phyloP scores from a whole-genome alignment of 2,329 filamentous ascomycete genomes.

The Cercospora beticola region DNA sequence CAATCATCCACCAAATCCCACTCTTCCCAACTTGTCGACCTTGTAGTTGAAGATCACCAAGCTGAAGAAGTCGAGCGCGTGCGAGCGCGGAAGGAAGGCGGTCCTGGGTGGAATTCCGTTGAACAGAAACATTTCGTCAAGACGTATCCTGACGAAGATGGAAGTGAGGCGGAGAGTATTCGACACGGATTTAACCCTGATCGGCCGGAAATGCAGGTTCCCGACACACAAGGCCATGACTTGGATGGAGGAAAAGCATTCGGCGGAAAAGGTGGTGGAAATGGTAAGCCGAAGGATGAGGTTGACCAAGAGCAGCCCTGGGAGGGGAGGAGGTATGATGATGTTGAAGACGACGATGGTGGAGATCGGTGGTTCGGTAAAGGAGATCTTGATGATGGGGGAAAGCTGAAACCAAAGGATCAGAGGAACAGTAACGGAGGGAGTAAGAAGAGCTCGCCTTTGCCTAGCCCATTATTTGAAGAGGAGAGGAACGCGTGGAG shows the following conservation, averaged over 20 bases:
- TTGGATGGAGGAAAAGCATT: slow-evolving; percentile 34
- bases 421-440: slow-evolving; percentile 2
- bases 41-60: slow-evolving; percentile 64
- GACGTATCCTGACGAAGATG: slow-evolving; percentile 49
- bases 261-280: slow-evolving; percentile 42
- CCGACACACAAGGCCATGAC: slow-evolving; percentile 45
- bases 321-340: slow-evolving; percentile 31
- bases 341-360: slow-evolving; percentile 5
- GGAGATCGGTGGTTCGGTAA: slow-evolving; percentile 28
- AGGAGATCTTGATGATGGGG: slow-evolving; percentile 20
- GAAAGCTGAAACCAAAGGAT: slow-evolving; percentile 10
- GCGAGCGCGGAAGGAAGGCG: slow-evolving; percentile 62
- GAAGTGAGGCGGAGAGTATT: slow-evolving; percentile 48
- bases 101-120: slow-evolving; percentile 59
- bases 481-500: slow-evolving; percentile 33
- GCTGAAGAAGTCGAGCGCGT: slow-evolving; percentile 63
- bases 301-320: slow-evolving; percentile 34
- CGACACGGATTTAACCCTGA: slow-evolving; percentile 57
- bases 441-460: slow-evolving; percentile 8
- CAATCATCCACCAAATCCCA: slow-evolving; percentile 49
- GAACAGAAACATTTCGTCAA: slow-evolving; percentile 57
- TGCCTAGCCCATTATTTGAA: slow-evolving; percentile 30
- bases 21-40: slow-evolving; percentile 63
- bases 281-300: slow-evolving; percentile 29
- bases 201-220: slow-evolving; percentile 43